Evolutionary conservation across 176 grass and related monocot species (phyloP), one percentile per base, ranked within the genome.

Genomic region (Otatea glauca): DNA sequence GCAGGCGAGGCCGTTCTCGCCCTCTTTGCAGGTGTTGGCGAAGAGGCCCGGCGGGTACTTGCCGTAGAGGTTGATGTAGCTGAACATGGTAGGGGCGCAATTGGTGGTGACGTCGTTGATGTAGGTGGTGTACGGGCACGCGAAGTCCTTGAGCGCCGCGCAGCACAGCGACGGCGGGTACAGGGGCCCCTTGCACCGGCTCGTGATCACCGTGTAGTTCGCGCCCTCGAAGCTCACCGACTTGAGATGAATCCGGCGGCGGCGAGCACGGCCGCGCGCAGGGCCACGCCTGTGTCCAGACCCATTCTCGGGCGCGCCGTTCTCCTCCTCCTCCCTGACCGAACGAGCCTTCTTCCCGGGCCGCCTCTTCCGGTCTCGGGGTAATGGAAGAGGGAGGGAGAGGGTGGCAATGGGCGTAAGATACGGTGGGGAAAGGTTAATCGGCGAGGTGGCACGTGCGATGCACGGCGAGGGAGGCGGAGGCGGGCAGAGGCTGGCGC

Each of bases 21-120:
- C 76, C 18, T 86, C 94, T 21, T 68, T 64, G 88, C 88, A 96
- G 38, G 89, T 92, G 51, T 90, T 91, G 60, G 88, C 83, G 38
- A 96, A 96, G 43, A 96, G 91, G 8, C 94, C 91, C 21, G 94
- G 84, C 15, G 88, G 94, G 86, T 96, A 96, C 53, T 91, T 91
- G 70, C 94, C 94, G 70, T 89, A 89, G 49, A 87, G 63, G 89
- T 96, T 91, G 79, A 96, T 91, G 59, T 91, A 89, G 78, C 88
- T 93, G 88, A 96, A 96, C 94, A 96, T 93, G 72, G 53, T 89
- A 50, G 86, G 42, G 43, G 94, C 88, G 87, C 94, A 96, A 35
- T 85, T 85, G 67, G 80, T 93, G 29, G 47, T 60, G 2, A 5
- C 2, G 82, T 96, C 91, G 78, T 96, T 96, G 87, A 96, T 68